phyloP scores from a whole-genome alignment of 805 yeast genomes.

The Suhomyces xylopsoci region DNA sequence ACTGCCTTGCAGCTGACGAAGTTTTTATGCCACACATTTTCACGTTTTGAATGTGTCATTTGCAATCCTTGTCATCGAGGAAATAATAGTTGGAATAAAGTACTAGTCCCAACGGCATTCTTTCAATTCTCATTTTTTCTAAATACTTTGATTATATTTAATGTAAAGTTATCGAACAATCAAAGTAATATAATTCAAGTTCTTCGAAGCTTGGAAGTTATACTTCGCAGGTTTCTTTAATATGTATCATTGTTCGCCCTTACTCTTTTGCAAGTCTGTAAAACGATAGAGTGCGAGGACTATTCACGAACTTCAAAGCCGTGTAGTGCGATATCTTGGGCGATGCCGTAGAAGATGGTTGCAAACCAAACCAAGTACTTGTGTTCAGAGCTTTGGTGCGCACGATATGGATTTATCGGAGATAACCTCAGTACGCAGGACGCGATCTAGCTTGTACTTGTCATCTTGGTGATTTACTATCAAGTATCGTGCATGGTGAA shows the following conservation, averaged over 20 bases:
- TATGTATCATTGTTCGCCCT: not conserved
- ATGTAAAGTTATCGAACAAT: not conserved
- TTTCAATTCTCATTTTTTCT: not conserved
- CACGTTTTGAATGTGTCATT: not conserved
- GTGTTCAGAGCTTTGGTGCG: not conserved
- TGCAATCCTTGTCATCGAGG: not conserved
- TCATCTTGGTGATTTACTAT: not conserved
- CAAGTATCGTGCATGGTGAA: not conserved
- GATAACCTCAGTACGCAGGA: not conserved
- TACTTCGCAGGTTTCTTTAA: no score
- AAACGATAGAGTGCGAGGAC: no score
- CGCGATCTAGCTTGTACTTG: not conserved
- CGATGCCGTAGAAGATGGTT: not conserved
- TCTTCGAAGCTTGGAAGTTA: no score
- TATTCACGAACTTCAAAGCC: no score
- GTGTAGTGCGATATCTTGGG: not conserved
- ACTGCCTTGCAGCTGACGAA: not conserved
- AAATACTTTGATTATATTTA: not conserved
- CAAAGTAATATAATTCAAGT: not conserved
- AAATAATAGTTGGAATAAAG: not conserved
- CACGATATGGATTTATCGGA: not conserved
- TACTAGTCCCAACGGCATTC: not conserved
- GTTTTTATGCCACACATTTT: not conserved
- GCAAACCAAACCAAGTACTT: not conserved
- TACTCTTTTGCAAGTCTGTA: not conserved